Evolutionary conservation across 768 basidiomycete species (phyloP).

Genomic region (Termitomyces sp.): DNA sequence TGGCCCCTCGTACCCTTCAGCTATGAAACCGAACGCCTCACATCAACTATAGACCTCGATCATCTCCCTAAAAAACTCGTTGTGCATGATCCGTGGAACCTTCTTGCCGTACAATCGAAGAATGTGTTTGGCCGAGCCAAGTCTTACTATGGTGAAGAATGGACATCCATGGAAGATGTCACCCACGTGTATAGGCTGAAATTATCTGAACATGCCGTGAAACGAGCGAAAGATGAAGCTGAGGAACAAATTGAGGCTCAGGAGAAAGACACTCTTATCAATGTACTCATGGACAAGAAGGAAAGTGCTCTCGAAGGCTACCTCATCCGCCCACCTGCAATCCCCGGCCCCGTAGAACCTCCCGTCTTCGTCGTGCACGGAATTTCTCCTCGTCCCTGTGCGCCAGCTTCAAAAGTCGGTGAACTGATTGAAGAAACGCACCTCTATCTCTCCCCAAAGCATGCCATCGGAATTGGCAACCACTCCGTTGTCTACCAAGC

Average conservation of each 20-base stretch:
- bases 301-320: not conserved
- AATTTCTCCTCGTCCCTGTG: conserved; percentile 13
- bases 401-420: not conserved
- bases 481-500: conserved; percentile 49
- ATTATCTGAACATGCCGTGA: conserved; percentile 5
- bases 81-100: conserved; percentile 37
- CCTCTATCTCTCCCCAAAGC: conserved; percentile 37
- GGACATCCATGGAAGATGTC: conserved; percentile 25
- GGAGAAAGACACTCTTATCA: too few species aligned
- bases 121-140: not conserved
- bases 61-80: conserved; percentile 30
- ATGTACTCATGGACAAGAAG: too few species aligned
- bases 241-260: too few species aligned
- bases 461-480: conserved; percentile 37
- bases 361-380: conserved; percentile 22
- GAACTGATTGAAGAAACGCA: conserved; percentile 33
- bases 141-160: conserved; percentile 8
- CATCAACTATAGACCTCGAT: conserved; percentile 20
- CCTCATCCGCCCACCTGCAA: conserved; percentile 4
- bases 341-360: conserved; percentile 13
- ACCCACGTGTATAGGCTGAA: conserved; percentile 24
- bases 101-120: conserved; percentile 17
- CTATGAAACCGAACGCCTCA: conserved; percentile 13
- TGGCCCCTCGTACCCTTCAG: conserved; percentile 37
- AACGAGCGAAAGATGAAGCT: not conserved